phyloP scores from a whole-genome alignment of 495 filamentous ascomycete species.

The Tetracladium marchalianum region DNA sequence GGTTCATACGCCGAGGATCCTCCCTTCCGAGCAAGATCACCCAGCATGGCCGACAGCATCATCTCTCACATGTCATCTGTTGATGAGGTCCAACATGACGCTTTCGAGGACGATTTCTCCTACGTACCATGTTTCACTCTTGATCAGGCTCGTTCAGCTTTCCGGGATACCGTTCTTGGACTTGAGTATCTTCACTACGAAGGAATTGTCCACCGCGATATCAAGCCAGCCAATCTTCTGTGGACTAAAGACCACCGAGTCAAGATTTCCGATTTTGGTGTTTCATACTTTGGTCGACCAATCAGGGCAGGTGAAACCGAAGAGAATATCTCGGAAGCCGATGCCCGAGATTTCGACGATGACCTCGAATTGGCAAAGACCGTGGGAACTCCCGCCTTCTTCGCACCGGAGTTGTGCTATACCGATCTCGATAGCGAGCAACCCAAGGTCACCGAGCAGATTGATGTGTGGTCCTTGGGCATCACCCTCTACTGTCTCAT shows the following conservation, averaged over 20 bases:
- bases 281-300: conserved; percentile 87
- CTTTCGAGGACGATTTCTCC: conserved; percentile 72
- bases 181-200: conserved; percentile 95
- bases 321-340: conserved; percentile 72
- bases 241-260: conserved; percentile 76
- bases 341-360: conserved; percentile 76
- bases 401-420: conserved; percentile 94
- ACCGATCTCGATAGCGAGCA: conserved; percentile 46
- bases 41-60: conserved; percentile 51
- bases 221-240: conserved; percentile 96
- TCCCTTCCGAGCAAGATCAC: conserved; percentile 39
- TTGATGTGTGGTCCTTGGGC: conserved; percentile 96
- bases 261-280: conserved; percentile 99
- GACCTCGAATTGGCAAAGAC: conserved; percentile 94
- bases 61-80: conserved; percentile 50
- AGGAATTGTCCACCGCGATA: conserved; percentile 94
- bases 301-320: conserved; percentile 66
- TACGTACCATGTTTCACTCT: conserved; percentile 89
- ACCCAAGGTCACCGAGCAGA: conserved; percentile 50
- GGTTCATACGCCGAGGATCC: conserved; percentile 55
- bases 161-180: conserved; percentile 87
- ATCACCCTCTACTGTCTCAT: conserved; percentile 94
- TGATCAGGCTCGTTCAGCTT: conserved; percentile 72
- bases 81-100: conserved; percentile 39
- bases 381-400: conserved; percentile 94